Base-by-base conservation (phyloP, 305 asterid species). In the Fraxinus sp. region DNA sequence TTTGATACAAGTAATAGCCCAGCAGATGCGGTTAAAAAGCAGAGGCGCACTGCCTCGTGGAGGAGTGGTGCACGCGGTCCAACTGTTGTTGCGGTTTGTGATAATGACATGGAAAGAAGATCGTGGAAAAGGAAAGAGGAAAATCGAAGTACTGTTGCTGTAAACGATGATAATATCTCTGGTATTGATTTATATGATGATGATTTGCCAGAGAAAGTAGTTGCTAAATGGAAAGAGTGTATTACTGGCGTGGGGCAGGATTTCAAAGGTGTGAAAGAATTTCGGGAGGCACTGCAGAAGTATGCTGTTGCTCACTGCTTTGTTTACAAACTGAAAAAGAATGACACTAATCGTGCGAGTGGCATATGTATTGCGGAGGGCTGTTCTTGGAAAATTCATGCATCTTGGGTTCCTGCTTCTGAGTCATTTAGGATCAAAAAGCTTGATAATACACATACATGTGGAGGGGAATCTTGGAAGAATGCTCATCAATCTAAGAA, bases 351-450 rank as follows among this genome's bases (percentile, higher is more conserved):
- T 79, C 97, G 95, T 62, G 97, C 91, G 10, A 94, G 95, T 84
- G 97, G 98, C 82, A 83, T 89, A 49, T 95, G 98, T 85, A 93
- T 89, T 49, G 88, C 88, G 68, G 95, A 94, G 75, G 92, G 97
- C 71, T 94, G 98, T 89, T 88, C 94, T 20, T 95, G 98, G 98
- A 92, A 88, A 81, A 91, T 95, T 55, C 94, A 91, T 84, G 98
- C 98, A 79, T 90, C 97, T 36, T 91, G 92, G 98, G 94, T 90
- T 83, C 90, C 93, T 57, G 85, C 88, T 77, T 84, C 91, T 87
- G 90, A 87, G 79, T 86, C 92, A 28, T 95, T 95, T 87, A 87
- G 87, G 90, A 91, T 95, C 37, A 93, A 91, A 86, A 95, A 90
- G 90, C 86, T 91, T 77, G 89, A 91, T 83, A 85, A 85, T 86